phyloP scores from a whole-genome alignment of 176 grass and related monocot genomes.

The Hyparrhenia diplandra region DNA sequence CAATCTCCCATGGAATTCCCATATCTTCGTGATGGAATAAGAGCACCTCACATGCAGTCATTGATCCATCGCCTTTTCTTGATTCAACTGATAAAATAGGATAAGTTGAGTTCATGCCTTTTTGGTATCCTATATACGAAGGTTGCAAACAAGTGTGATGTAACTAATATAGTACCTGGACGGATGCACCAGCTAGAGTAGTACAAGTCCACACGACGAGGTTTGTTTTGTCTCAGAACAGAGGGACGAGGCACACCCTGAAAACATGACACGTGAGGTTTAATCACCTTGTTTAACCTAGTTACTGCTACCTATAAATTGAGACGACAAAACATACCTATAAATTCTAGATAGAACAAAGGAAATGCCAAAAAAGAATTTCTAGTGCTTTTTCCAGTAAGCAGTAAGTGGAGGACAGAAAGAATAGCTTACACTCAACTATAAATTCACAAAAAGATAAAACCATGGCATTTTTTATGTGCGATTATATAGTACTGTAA shows the following conservation, averaged over 20 bases:
- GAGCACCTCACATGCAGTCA: slow-evolving; percentile 89
- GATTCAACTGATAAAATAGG: slow-evolving; percentile 54
- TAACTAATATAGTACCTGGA: slow-evolving; percentile 47
- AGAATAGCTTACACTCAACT: neutral
- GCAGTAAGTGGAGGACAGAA: neutral
- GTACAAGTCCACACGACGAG: slow-evolving; percentile 87
- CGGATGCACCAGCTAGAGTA: slow-evolving; percentile 99
- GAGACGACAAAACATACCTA: neutral
- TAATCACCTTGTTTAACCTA: neutral
- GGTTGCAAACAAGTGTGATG: neutral
- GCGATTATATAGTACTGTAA: neutral
- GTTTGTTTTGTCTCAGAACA: slow-evolving; percentile 72
- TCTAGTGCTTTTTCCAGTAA: neutral
- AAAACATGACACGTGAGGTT: slow-evolving; percentile 17
- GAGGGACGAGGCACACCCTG: slow-evolving; percentile 71
- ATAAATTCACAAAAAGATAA: neutral
- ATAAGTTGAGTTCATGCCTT: slow-evolving; percentile 4
- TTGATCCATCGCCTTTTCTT: slow-evolving; percentile 64
- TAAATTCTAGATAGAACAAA: neutral
- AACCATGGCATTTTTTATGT: neutral
- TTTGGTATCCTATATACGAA: neutral
- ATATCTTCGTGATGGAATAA: slow-evolving; percentile 95
- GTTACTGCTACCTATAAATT: neutral
- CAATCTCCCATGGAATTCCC: slow-evolving; percentile 88
- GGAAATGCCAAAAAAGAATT: neutral